Base-by-base conservation (phyloP, 2,329 filamentous ascomycete species). In the Sodiomyces alkalinus region DNA sequence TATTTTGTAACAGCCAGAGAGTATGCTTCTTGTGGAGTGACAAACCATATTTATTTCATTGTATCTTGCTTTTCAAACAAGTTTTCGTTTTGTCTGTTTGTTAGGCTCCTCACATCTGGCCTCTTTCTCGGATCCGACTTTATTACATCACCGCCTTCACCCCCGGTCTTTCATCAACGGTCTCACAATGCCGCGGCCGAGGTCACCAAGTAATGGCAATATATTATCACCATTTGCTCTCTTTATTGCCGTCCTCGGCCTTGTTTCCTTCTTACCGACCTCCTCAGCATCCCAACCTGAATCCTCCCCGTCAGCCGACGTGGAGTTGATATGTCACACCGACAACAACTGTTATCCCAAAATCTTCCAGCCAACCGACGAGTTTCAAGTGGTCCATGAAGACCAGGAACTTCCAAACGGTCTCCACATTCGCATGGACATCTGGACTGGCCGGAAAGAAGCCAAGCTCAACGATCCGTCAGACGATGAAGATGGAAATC, bases 351-450 rank as follows among this genome's bases (percentile, higher is more conserved):
- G 75, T 47, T 80, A 80, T 39, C 72, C 74, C 2, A 63, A 60
- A 26, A 36, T 74, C 2, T 80, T 80, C 35, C 56, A 65, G 31
- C 57, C 75, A 2, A 80, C 74, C 1, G 52, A 73, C 26, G 62
- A 76, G 32, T 80, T 80, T 38, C 72, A 77, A 45, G 42, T 51
- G 6, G 59, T 80, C 22, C 68, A 60, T 34, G 60, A 69, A 19
- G 75, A 76, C 39, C 75, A 80, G 46, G 64, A 76, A 20, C 44
- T 80, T 4, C 74, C 75, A 1, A 51, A 59, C 0, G 75, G 75
- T 5, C 60, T 80, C 4, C 75, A 80, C 44, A 62, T 80, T 28
- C 66, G 74, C 21, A 50, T 80, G 30, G 68, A 80, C 43, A 59
- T 80, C 26, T 60, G 61, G 39, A 74, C 72, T 0, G 74, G 75